phyloP scores from a whole-genome alignment of 768 basidiomycete genomes.

The Trametes maxima region DNA sequence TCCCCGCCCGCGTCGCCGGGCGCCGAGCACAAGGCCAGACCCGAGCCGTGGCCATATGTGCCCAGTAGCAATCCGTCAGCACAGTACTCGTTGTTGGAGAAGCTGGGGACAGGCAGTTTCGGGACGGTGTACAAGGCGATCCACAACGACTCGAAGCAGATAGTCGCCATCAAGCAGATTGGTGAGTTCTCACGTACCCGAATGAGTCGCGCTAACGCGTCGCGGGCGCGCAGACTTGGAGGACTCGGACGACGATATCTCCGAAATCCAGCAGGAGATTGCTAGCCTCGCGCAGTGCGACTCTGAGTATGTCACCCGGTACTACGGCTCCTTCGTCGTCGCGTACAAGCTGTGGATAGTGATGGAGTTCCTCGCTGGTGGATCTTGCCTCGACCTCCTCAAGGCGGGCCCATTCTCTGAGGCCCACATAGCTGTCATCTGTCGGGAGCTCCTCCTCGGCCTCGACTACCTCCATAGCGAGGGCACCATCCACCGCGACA shows the following conservation, averaged over 20 bases:
- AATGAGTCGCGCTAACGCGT: background rate
- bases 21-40: constrained; percentile 43
- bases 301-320: constrained; percentile 94
- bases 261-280: constrained; percentile 98
- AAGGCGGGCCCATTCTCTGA: constrained; percentile 92
- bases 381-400: constrained; percentile 96
- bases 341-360: constrained; percentile 98
- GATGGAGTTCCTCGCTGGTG: constrained; percentile 99
- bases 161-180: constrained; percentile 98
- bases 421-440: constrained; percentile 92
- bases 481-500: constrained; percentile 97
- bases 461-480: constrained; percentile 96
- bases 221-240: constrained; percentile 72
- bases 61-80: constrained; percentile 82
- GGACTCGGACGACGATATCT: constrained; percentile 97
- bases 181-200: constrained; percentile 52
- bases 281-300: constrained; percentile 94
- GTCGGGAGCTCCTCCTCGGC: constrained; percentile 89
- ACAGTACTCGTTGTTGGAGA: constrained; percentile 91
- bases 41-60: constrained; percentile 63
- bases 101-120: constrained; percentile 96
- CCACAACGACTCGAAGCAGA: constrained; percentile 91
- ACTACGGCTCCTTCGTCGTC: constrained; percentile 96
- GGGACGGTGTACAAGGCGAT: constrained; percentile 97
- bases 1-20: constrained; percentile 55